Evolutionary conservation across 2,329 filamentous ascomycete species (phyloP).

Genomic region (Ilyonectria sp.): DNA sequence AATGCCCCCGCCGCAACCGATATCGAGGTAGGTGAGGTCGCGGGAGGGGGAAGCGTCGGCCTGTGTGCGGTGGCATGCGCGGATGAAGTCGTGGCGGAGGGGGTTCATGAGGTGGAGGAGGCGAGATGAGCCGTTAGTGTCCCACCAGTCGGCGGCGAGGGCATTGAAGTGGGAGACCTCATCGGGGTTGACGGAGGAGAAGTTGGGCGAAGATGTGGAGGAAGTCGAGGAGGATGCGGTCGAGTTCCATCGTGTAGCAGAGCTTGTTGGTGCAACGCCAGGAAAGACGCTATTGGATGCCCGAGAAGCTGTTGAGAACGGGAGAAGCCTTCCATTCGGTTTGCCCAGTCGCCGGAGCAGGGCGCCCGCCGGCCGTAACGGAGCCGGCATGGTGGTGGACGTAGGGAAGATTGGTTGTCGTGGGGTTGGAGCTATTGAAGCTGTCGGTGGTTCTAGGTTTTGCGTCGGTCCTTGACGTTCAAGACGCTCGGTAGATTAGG

Average conservation of each 20-base stretch:
- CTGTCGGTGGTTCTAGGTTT: conserved; percentile 15
- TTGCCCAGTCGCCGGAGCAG: conserved; percentile 41
- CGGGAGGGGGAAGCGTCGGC: conserved; percentile 55
- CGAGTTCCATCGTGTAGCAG: conserved; percentile 39
- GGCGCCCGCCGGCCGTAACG: conserved; percentile 41
- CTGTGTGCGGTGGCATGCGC: conserved; percentile 74
- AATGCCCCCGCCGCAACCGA: conserved; percentile 96
- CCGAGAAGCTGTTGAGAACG: conserved; percentile 21
- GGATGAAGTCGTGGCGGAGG: conserved; percentile 93
- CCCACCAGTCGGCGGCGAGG: conserved; percentile 97
- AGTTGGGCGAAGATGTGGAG: conserved; percentile 46
- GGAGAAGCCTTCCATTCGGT: conserved; percentile 21
- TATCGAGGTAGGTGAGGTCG: conserved; percentile 82
- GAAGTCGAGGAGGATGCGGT: conserved; percentile 34
- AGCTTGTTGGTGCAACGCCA: conserved; percentile 15
- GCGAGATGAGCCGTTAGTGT: conserved; percentile 91
- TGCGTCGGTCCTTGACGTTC: conserved; percentile 8
- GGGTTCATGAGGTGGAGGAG: conserved; percentile 99
- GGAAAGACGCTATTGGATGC: conserved; percentile 23
- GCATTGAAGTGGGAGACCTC: conserved; percentile 96
- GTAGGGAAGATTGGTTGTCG: conserved; percentile 26
- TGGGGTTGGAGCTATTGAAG: conserved; percentile 23
- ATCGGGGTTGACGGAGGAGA: conserved; percentile 85
- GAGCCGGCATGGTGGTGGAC: conserved; percentile 43
- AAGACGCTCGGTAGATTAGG: conserved; percentile 7